Percentiles rank a stretch among this genome's conserved stretches.
Conservation (phyloP, 768 basidiomycete genomes). For the Daedaleopsis nitida region DNA sequence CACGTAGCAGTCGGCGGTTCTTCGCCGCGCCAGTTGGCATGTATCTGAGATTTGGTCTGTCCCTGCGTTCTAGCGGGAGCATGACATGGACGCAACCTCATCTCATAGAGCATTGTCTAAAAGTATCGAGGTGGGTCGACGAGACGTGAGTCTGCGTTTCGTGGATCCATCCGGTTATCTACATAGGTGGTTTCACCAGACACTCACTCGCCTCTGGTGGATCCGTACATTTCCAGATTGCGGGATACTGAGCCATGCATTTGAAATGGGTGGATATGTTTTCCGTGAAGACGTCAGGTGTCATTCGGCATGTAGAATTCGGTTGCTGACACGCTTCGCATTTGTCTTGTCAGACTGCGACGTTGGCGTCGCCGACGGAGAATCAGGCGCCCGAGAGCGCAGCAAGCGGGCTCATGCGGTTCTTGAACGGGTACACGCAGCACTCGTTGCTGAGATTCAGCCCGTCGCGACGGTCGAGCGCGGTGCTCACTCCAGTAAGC, state of each 20-base stretch:
- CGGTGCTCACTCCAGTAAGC: conserved; percentile 14
- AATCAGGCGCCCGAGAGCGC: conserved; percentile 26
- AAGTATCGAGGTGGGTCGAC: too few relatives aligned
- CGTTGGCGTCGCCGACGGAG: conserved; percentile 23
- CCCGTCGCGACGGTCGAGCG: conserved; percentile 30
- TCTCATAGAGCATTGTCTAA: too few relatives aligned
- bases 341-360: conserved; percentile 27
- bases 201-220: too few relatives aligned
- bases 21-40: too few relatives aligned
- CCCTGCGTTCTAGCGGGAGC: too few relatives aligned
- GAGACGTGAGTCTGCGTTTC: too few relatives aligned
- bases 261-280: background rate
- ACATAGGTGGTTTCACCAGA: too few relatives aligned
- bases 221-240: background rate
- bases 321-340: conserved; percentile 13
- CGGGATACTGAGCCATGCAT: background rate
- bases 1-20: too few relatives aligned
- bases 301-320: conserved; percentile 2
- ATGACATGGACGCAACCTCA: too few relatives aligned
- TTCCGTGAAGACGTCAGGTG: conserved; percentile 1
- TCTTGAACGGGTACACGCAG: conserved; percentile 57
- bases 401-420: conserved; percentile 52
- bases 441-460: conserved; percentile 58
- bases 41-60: too few relatives aligned
- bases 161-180: too few relatives aligned